phyloP scores from a whole-genome alignment of 331 rosid species.

The Malus hybrid region DNA sequence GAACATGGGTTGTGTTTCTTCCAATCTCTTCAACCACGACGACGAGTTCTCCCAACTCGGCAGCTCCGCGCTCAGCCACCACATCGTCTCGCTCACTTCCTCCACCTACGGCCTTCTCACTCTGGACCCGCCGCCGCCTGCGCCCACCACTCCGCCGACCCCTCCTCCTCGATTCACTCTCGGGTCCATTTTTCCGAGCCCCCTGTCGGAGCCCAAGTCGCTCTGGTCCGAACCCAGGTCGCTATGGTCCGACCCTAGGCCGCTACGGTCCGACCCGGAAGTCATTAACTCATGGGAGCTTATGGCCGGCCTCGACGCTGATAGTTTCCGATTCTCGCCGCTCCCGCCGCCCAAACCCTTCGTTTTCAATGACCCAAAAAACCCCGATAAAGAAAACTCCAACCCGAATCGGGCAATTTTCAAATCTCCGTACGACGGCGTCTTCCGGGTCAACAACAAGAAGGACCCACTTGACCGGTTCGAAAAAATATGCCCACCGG shows the following conservation, averaged over 20 bases:
- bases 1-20: conserved; percentile 87
- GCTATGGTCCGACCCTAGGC: conserved; percentile 30
- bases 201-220: conserved; percentile 32
- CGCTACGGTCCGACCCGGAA: conserved; percentile 44
- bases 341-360: conserved; percentile 28
- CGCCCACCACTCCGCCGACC: conserved; percentile 20
- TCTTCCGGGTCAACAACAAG: conserved; percentile 1
- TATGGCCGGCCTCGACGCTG: conserved; percentile 85
- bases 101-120: conserved; percentile 89
- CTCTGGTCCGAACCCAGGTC: conserved; percentile 37
- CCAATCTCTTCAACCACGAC: conserved; percentile 55
- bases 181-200: conserved; percentile 28
- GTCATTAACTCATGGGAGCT: conserved; percentile 94
- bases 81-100: conserved; percentile 88
- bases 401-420: conserved; percentile 8
- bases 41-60: conserved; percentile 69
- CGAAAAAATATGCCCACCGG: conserved; percentile 53
- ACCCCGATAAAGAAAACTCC: conserved; percentile 46
- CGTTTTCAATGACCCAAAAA: background rate
- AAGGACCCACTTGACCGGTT: conserved; percentile 24
- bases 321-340: conserved; percentile 69
- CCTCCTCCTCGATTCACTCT: conserved; percentile 41
- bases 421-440: background rate
- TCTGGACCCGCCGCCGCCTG: conserved; percentile 53
- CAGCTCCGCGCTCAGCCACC: conserved; percentile 67